Evolutionary conservation across 768 basidiomycete species (phyloP).

Genomic region (Suillus tomentosus): DNA sequence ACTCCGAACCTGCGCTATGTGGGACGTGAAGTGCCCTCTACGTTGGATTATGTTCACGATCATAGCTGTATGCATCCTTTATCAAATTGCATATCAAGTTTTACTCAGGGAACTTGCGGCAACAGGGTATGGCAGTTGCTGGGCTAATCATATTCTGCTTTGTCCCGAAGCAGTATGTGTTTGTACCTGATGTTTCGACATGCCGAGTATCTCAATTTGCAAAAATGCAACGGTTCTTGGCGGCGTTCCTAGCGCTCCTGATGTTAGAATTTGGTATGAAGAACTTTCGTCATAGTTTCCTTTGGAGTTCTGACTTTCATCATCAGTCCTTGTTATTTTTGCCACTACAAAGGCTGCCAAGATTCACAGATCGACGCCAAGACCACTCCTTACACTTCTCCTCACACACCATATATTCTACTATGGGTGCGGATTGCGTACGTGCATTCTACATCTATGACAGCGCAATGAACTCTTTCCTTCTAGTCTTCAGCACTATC

Average conservation of each 20-base stretch:
- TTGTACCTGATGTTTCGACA: background rate
- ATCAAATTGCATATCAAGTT: background rate
- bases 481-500: background rate
- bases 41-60: background rate
- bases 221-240: background rate
- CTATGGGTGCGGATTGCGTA: background rate
- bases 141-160: background rate
- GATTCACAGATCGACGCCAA: background rate
- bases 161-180: background rate
- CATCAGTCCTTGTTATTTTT: background rate
- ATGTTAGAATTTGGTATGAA: background rate
- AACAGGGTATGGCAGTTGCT: background rate
- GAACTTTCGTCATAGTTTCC: background rate
- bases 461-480: background rate
- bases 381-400: background rate
- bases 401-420: background rate
- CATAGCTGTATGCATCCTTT: background rate
- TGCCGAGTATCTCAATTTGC: background rate
- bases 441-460: background rate
- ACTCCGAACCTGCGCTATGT: constrained; percentile 3
- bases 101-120: background rate
- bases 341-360: background rate
- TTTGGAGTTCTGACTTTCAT: background rate
- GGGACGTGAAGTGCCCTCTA: background rate
- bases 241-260: background rate